A percentile compares a stretch with the other conserved stretches of the same genome.
Conservation (phyloP, 148 eudicot genomes). For the Selenicereus undatus region DNA sequence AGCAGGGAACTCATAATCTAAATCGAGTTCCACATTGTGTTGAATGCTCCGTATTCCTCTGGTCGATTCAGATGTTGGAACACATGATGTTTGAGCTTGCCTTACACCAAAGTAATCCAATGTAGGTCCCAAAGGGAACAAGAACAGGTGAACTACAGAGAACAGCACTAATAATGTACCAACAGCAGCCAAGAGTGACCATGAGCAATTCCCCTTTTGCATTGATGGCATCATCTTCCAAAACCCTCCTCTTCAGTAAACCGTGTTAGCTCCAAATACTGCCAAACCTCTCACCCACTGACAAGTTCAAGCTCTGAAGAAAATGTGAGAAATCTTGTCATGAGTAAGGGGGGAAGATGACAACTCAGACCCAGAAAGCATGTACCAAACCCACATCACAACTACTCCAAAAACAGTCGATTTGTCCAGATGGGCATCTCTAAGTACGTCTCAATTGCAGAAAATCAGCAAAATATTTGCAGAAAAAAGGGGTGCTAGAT, state of each 20-base stretch:
- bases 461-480: constrained; percentile 1
- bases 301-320: constrained; percentile 16
- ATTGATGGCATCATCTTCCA: constrained; percentile 39
- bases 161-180: constrained; percentile 47
- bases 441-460: background rate
- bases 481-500: background rate
- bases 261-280: background rate
- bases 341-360: no score
- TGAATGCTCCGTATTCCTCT: constrained; percentile 22
- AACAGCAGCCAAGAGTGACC: constrained; percentile 49
- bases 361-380: background rate
- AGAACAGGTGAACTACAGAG: constrained; percentile 55
- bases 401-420: background rate
- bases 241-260: constrained; percentile 17
- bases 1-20: constrained; percentile 45
- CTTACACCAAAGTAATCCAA: constrained; percentile 40
- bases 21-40: constrained; percentile 16
- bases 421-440: background rate
- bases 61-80: constrained; percentile 33
- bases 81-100: constrained; percentile 40
- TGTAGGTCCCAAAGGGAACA: constrained; percentile 43
- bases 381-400: constrained; percentile 4
- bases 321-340: background rate
- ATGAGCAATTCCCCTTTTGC: constrained; percentile 58
- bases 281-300: constrained; percentile 13